Conservation (phyloP, 2,329 filamentous ascomycete species). For the Trichoderma oligosporum region DNA sequence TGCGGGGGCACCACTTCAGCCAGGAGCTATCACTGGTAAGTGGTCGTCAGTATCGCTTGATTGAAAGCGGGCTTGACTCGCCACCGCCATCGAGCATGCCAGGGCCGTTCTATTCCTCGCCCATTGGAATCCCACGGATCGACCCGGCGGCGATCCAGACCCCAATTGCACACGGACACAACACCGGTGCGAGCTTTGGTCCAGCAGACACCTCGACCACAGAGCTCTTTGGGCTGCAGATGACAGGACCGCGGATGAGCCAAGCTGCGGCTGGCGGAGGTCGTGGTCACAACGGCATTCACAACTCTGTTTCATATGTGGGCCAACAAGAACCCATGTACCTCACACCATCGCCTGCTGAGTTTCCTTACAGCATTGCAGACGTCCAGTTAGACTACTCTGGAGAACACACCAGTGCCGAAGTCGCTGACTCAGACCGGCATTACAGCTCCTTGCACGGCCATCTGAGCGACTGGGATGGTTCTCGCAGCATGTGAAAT, state of each 20-base stretch:
- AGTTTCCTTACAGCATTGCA: constrained; percentile 27
- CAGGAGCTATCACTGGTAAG: constrained; percentile 23
- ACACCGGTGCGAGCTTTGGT: not conserved
- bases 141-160: constrained; percentile 19
- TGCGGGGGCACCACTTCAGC: constrained; percentile 26
- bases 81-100: constrained; percentile 24
- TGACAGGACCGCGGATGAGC: constrained; percentile 15
- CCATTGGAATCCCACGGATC: constrained; percentile 25
- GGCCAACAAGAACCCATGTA: constrained; percentile 20
- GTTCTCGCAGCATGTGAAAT: not conserved
- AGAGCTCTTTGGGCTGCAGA: constrained; percentile 19
- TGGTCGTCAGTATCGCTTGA: constrained; percentile 6
- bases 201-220: not conserved
- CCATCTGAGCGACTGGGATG: constrained; percentile 10
- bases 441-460: constrained; percentile 10
- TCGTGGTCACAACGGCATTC: constrained; percentile 7
- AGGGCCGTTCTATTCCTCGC: constrained; percentile 25
- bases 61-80: constrained; percentile 17
- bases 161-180: constrained; percentile 19
- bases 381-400: constrained; percentile 30
- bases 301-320: constrained; percentile 7
- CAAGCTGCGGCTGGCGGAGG: constrained; percentile 11
- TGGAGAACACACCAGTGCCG: constrained; percentile 13
- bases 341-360: constrained; percentile 22
- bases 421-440: constrained; percentile 2